Evolutionary conservation across 768 basidiomycete genomes (phyloP), one percentile per base, ranked within the genome.

Genomic region (Suillus placidus): DNA sequence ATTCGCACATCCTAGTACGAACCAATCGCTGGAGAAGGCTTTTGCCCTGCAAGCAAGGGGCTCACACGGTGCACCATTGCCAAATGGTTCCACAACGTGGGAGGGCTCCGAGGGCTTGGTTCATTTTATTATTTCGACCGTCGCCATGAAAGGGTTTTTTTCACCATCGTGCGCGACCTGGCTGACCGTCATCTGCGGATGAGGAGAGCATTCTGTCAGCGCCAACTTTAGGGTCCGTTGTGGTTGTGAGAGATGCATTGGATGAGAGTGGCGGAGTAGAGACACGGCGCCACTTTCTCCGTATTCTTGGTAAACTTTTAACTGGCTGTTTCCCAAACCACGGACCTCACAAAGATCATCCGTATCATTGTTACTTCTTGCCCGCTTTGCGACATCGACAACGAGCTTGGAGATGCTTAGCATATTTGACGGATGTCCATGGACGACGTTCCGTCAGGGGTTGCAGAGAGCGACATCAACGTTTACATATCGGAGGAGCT

Each of bases 221-320:
- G 16, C 20, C 42, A 8, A 43, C 18, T 43, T 43, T 8, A 43
- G 42, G 12, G 18, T 43, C 18, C 12, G 37, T 37, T 9, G 37
- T 10, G 37, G 9, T 37, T 26, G 64, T 76, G 62, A 70, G 73
- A 40, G 75, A 76, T 45, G 74, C 63, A 16, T 32, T 72, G 34
- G 70, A 72, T 52, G 69, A 67, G 47, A 67, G 64, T 58, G 64
- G 63, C n/a, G 52, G 61, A 18, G 58, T 45, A n/a, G 26, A 54
- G 14, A 20, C 20, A 37, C 66, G 69, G 14, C 35, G 51, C 13
- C 18, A 35, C 6, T 60, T 75, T 54, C 69, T 77, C 13, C 6
- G 26, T 5, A 35, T 67, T 32, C 47, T 68, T 26, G n/a, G 23
- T 38, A 60, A 18, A 14, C 26, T 42, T 16, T 16, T 1, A 42